Base-by-base conservation (phyloP, 2,329 filamentous ascomycete species). In the Mycosphaerella arachidis region DNA sequence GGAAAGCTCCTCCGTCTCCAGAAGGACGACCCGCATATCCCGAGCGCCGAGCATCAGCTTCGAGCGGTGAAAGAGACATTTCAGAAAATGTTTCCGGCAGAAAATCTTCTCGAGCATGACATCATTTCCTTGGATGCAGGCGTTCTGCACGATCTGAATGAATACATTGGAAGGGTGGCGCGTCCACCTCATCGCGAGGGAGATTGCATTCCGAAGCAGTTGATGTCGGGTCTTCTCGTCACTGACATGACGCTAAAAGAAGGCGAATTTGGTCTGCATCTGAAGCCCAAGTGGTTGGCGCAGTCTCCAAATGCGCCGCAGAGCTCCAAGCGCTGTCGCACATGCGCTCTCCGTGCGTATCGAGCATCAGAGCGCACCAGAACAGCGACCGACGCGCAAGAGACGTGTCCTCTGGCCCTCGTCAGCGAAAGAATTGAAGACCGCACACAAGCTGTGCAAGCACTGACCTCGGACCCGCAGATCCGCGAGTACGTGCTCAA, bases 281-380 rank as follows among this genome's bases (percentile, higher is more conserved):
- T 80, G 57, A 81, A 81, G 60, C 78, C 78, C 0, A 81, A 81
- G 58, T 81, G 79, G 79, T 71, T 81, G 2, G 59, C 67, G 6
- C 78, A 79, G 57, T 80, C 78, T 5, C 77, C 77, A 1, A 75
- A 74, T 55, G 78, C 79, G 6, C 77, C 78, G 0, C 9, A 51
- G 4, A 57, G 68, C 29, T 72, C 78, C 1, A 71, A 68, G 18
- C 72, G 78, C 13, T 81, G 79, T 61, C 74, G 79, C 4, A 80
- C 77, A 2, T 81, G 79, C 63, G 79, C 78, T 0, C 62, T 80
- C 58, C 73, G 76, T 29, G 74, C 76, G 0, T 70, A 72, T 35
- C 63, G 73, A 53, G 73, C 61, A 37, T 62, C 65, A 2, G 52
- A 65, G 33, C 58, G 63, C 9, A 63, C 66, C 7, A 52, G 63